Percentiles rank a stretch among this genome's conserved stretches.
These are phyloP conservation scores for Teunomyces stri DNA, from an alignment of 805 yeast species.

Conservation along the genomic window DNA sequence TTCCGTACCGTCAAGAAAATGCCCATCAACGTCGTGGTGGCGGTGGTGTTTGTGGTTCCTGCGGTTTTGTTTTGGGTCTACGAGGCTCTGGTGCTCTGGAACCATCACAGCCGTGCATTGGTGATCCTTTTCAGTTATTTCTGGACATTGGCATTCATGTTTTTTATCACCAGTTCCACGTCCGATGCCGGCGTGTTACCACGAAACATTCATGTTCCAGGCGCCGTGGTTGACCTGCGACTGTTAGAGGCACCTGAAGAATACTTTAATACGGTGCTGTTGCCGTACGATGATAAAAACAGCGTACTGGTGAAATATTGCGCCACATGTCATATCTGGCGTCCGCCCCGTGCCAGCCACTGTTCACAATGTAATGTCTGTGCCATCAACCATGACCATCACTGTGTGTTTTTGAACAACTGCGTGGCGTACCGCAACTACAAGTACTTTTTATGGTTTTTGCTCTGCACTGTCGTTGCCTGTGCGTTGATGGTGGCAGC, in stretches of 20 bases:
- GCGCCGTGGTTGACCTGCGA: conserved; percentile 1
- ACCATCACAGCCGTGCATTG: conserved; percentile 50
- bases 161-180: conserved; percentile 53
- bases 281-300: conserved; percentile 18
- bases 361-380: conserved; percentile 71
- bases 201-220: conserved; percentile 55
- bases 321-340: conserved; percentile 54
- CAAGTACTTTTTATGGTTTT: conserved; percentile 34
- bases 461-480: conserved; percentile 18
- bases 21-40: conserved; percentile 37
- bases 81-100: conserved; percentile 56
- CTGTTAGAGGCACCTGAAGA: conserved; percentile 10
- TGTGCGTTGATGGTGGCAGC: conserved; percentile 18
- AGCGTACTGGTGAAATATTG: conserved; percentile 57
- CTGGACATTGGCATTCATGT: conserved; percentile 49
- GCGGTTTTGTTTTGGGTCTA: conserved; percentile 50
- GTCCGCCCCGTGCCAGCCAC: conserved; percentile 68
- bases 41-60: conserved; percentile 38
- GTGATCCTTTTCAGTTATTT: conserved; percentile 58
- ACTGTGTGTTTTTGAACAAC: conserved; percentile 59
- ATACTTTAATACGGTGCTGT: conserved; percentile 21
- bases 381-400: conserved; percentile 66
- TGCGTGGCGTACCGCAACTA: conserved; percentile 42
- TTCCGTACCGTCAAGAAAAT: conserved; percentile 42
- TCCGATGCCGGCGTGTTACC: conserved; percentile 75